Percentiles rank a stretch among this genome's conserved stretches.
Conservation (phyloP, 2,329 filamentous ascomycete genomes). For the Amauroascus niger region DNA sequence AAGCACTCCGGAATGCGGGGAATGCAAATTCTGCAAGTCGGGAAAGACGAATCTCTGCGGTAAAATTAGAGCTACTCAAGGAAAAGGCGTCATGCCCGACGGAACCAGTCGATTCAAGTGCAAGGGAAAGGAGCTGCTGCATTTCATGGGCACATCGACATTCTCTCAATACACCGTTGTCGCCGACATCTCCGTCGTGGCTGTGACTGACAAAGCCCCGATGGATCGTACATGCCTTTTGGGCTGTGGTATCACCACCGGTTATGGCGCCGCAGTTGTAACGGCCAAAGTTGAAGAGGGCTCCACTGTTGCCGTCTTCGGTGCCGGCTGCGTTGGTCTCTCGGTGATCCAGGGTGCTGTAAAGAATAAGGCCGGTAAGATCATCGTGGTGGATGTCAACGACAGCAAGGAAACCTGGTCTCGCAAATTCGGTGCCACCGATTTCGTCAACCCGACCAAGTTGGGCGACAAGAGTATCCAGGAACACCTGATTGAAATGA, state of each 20-base stretch:
- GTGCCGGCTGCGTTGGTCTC: constrained; percentile 89
- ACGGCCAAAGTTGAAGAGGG: constrained; percentile 88
- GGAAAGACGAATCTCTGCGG: constrained; percentile 99
- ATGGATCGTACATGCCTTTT: constrained; percentile 95
- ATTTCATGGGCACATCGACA: constrained; percentile 99
- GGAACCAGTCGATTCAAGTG: constrained; percentile 89
- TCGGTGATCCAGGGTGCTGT: constrained; percentile 92
- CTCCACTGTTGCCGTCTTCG: constrained; percentile 83
- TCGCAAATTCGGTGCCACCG: constrained; percentile 86
- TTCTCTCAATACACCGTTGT: constrained; percentile 99
- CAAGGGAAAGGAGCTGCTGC: constrained; percentile 88
- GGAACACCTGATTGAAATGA: constrained; percentile 92
- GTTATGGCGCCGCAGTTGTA: constrained; percentile 89
- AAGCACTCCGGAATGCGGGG: constrained; percentile 90
- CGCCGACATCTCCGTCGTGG: constrained; percentile 94
- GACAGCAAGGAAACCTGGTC: constrained; percentile 84
- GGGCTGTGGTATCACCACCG: constrained; percentile 96
- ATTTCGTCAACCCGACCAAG: constrained; percentile 91
- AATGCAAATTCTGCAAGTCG: constrained; percentile 99
- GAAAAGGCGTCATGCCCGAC: constrained; percentile 93
- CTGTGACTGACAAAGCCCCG: constrained; percentile 78
- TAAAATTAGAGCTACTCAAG: constrained; percentile 96
- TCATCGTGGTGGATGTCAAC: constrained; percentile 68
- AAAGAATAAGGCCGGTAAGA: constrained; percentile 60
- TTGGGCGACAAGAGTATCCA: constrained; percentile 68